phyloP scores from a whole-genome alignment of 441 rosid genomes.

The Bocquillonia castaneifolia region DNA sequence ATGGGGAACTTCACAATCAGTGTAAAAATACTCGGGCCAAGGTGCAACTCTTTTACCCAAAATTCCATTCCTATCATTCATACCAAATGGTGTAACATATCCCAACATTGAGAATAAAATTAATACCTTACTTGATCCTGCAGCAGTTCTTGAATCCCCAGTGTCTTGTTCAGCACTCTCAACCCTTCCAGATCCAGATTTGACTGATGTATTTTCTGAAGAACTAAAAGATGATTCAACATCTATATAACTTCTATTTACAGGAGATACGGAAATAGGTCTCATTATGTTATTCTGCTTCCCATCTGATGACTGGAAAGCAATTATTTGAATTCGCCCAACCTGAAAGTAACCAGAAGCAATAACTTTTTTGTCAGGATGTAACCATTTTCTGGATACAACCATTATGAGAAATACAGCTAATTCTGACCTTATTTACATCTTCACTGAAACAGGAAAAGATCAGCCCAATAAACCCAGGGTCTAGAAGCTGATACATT shows the following conservation, averaged over 20 bases:
- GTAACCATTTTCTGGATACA: constrained; percentile 12
- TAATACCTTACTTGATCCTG: constrained; percentile 46
- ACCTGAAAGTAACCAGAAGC: constrained; percentile 47
- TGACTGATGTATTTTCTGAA: constrained; percentile 42
- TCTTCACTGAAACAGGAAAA: constrained; percentile 93
- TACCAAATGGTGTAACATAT: neutral
- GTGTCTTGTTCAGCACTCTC: constrained; percentile 61
- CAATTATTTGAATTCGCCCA: constrained; percentile 94
- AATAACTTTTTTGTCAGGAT: constrained; percentile 12
- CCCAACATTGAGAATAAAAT: constrained; percentile 15
- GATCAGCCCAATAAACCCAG: constrained; percentile 94
- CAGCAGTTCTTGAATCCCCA: constrained; percentile 49
- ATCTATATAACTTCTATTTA: constrained; percentile 53
- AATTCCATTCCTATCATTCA: neutral
- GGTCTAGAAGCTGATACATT: constrained; percentile 93
- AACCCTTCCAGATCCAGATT: constrained; percentile 44
- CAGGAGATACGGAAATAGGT: constrained; percentile 44
- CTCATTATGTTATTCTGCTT: constrained; percentile 47
- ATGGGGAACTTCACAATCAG: neutral
- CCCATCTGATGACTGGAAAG: constrained; percentile 94
- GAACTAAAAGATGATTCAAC: constrained; percentile 78
- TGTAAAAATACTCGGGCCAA: neutral
- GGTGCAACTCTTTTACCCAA: neutral
- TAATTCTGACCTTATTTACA: constrained; percentile 55
- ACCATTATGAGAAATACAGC: constrained; percentile 4